Evolutionary conservation across 306 rosid species (phyloP), one percentile per base, ranked within the genome.

Genomic region (Cicer judaicum): DNA sequence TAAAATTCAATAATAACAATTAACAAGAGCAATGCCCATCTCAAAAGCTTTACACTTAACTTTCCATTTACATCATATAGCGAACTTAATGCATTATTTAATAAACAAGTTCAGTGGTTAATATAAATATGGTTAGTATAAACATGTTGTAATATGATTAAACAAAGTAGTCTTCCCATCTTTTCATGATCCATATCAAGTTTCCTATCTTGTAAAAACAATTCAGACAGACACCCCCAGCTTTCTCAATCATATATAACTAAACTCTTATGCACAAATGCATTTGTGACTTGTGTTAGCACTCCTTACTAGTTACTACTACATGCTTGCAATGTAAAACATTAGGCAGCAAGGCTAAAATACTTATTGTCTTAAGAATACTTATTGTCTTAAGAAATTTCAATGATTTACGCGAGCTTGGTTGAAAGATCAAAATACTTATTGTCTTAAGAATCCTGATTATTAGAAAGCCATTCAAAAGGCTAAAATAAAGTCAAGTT

Each of bases 381-480:
- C n/a, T n/a, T n/a, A n/a, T n/a, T n/a, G n/a, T n/a, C n/a, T n/a
- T n/a, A n/a, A n/a, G n/a, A n/a, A n/a, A n/a, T n/a, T n/a, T n/a
- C n/a, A n/a, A n/a, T n/a, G 5, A 16, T 66, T 65, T 66, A 66
- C 29, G 65, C 7, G 44, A 24, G 36, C 38, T 52, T 8, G 8
- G 40, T 19, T 18, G 64, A 68, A 48, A 60, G 36, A 38, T 15
- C 40, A 52, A 59, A 78, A 13, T 52, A 60, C 39, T 69, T 16
- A 41, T 34, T 42, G 71, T 54, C 18, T 49, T 65, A 52, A 43
- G 49, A 65, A 73, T 74, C 78, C 41, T 16, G 69, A 52, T 18
- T 38, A 57, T 13, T 60, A 10, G 62, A 70, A 76, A 59, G 77
- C 43, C 52, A 53, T 63, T 57, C 46, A 77, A 54, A 80, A 81